phyloP scores from a whole-genome alignment of 495 filamentous ascomycete genomes.

The Xylaria longipes region DNA sequence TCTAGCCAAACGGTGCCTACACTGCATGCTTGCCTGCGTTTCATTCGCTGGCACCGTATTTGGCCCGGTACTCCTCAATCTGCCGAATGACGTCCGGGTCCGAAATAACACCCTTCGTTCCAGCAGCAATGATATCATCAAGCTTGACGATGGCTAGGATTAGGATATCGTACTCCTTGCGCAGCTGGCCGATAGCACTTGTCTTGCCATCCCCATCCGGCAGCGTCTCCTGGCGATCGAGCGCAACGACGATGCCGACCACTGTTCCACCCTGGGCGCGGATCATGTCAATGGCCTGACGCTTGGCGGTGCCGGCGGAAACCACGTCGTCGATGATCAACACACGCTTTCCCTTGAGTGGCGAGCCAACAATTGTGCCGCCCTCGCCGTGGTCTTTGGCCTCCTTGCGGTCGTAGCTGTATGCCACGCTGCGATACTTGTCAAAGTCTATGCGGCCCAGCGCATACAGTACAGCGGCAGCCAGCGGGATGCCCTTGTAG shows the following conservation, averaged over 20 bases:
- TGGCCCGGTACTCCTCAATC: constrained; percentile 78
- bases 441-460: constrained; percentile 66
- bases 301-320: constrained; percentile 90
- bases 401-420: constrained; percentile 95
- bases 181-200: constrained; percentile 77
- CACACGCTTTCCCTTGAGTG: constrained; percentile 80
- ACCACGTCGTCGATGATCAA: constrained; percentile 96
- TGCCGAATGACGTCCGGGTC: constrained; percentile 67
- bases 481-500: constrained; percentile 94
- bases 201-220: constrained; percentile 60
- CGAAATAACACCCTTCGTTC: constrained; percentile 55
- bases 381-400: constrained; percentile 94
- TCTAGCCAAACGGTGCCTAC: background rate
- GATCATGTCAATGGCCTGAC: constrained; percentile 88
- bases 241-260: constrained; percentile 82
- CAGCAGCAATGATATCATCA: constrained; percentile 79
- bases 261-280: constrained; percentile 78
- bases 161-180: constrained; percentile 67
- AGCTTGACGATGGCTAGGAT: constrained; percentile 66
- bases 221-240: constrained; percentile 88
- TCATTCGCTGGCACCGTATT: constrained; percentile 71
- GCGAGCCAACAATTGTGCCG: constrained; percentile 86
- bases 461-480: constrained; percentile 72
- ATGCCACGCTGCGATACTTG: constrained; percentile 66
- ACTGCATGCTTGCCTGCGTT: background rate